These are phyloP conservation scores for Halophytophthora batemanensis DNA, from an alignment of 352 stramenopile species.

Conservation along the genomic window DNA sequence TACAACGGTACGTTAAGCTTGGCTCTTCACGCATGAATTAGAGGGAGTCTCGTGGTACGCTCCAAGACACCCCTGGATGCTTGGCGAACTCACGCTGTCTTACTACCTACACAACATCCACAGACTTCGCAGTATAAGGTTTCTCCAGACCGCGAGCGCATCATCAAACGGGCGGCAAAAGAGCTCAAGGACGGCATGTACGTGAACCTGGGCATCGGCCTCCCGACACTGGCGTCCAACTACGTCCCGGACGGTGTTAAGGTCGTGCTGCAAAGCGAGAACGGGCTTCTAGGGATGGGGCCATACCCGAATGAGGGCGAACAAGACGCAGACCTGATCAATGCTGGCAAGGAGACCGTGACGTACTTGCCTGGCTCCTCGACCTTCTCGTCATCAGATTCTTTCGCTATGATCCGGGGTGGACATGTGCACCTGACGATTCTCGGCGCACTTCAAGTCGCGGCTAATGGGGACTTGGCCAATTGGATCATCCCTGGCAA, in stretches of 20 bases:
- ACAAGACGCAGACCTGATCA: conserved; percentile 95
- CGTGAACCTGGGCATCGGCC: conserved; percentile 96
- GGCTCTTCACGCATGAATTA: neutral
- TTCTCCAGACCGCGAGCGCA: conserved; percentile 82
- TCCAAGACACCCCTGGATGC: neutral
- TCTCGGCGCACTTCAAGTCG: conserved; percentile 93
- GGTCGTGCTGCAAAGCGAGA: conserved; percentile 96
- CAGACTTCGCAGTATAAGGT: conserved; percentile 60
- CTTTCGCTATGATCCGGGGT: conserved; percentile 97
- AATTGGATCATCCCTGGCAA: conserved; percentile 97
- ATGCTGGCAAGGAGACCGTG: conserved; percentile 97
- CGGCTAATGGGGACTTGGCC: conserved; percentile 92
- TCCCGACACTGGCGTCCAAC: conserved; percentile 94
- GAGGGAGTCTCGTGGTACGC: neutral
- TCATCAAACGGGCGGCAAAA: conserved; percentile 91
- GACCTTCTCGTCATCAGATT: conserved; percentile 93
- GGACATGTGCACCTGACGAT: conserved; percentile 96
- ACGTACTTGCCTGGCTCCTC: conserved; percentile 91
- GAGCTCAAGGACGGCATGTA: conserved; percentile 95
- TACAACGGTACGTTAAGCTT: conserved; percentile 26
- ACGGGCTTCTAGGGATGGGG: conserved; percentile 94
- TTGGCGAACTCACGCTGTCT: neutral
- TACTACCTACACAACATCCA: neutral
- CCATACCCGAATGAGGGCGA: conserved; percentile 89
- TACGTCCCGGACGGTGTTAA: conserved; percentile 93